Percentiles rank a stretch among this genome's conserved stretches.
These are phyloP conservation scores for Lepiota brunneoincarnata DNA, from an alignment of 768 basidiomycete genomes.

Conservation along the genomic window DNA sequence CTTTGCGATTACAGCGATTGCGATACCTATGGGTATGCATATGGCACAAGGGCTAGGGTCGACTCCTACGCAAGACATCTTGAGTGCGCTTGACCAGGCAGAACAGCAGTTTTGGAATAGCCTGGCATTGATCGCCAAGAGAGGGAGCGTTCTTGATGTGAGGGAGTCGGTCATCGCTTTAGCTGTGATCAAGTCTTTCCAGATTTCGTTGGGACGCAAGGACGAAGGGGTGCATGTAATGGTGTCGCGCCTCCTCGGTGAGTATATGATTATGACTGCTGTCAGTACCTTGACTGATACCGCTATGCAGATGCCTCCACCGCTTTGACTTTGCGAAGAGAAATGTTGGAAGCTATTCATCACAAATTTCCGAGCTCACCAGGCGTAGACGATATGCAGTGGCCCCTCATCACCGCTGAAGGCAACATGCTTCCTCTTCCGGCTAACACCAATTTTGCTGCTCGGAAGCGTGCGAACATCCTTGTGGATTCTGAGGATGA, in stretches of 20 bases:
- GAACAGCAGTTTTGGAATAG: constrained; percentile 70
- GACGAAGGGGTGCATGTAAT: constrained; percentile 46
- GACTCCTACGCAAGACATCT: constrained; percentile 53
- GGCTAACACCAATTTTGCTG: constrained; percentile 9
- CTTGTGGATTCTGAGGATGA: constrained; percentile 34
- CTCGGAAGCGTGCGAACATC: constrained; percentile 11
- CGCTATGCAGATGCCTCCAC: constrained; percentile 59
- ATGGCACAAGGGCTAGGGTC: constrained; percentile 35
- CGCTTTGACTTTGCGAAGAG: constrained; percentile 78
- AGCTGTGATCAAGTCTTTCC: constrained; percentile 69
- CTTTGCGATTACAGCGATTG: constrained; percentile 54
- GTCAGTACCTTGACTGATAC: background rate
- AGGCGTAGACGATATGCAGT: constrained; percentile 63
- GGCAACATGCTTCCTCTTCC: constrained; percentile 37
- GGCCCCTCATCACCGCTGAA: constrained; percentile 57
- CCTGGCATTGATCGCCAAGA: constrained; percentile 48
- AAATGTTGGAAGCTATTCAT: constrained; percentile 80
- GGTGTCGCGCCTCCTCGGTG: constrained; percentile 65
- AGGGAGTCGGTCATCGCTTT: constrained; percentile 74
- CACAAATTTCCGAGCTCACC: constrained; percentile 55
- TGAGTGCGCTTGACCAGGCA: constrained; percentile 60
- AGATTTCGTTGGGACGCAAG: constrained; percentile 73
- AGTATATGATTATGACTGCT: constrained; percentile 12
- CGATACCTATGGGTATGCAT: constrained; percentile 77
- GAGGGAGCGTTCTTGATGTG: constrained; percentile 68